These are phyloP conservation scores for Exophiala mesophila DNA, from an alignment of 2,329 filamentous ascomycete genomes.

Conservation along the genomic window DNA sequence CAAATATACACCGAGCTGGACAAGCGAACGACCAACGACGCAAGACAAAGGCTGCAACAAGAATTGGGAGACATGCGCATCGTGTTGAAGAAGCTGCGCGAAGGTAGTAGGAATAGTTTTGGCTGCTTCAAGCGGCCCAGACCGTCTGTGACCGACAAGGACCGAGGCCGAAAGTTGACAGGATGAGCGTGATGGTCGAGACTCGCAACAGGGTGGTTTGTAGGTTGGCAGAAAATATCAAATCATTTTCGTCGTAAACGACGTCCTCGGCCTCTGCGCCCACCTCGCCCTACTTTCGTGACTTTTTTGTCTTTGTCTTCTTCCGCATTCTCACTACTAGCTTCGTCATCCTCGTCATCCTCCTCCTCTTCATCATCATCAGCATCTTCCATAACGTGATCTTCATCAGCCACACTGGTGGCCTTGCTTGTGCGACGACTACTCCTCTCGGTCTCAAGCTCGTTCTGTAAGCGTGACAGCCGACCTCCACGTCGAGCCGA, in stretches of 20 bases:
- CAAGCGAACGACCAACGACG: slow-evolving; percentile 80
- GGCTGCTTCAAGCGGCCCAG: slow-evolving; percentile 71
- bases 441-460: slow-evolving; percentile 32
- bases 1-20: slow-evolving; percentile 92
- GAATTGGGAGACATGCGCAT: slow-evolving; percentile 87
- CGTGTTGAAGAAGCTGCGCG: slow-evolving; percentile 76
- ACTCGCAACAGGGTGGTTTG: too few relatives aligned
- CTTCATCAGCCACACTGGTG: slow-evolving; percentile 34
- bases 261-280: slow-evolving; percentile 46
- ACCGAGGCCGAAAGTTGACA: slow-evolving; percentile 10
- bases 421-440: slow-evolving; percentile 28
- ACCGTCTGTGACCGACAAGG: slow-evolving; percentile 24
- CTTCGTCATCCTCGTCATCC: slow-evolving; percentile 32
- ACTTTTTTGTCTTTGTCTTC: slow-evolving; percentile 34
- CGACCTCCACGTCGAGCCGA: slow-evolving; percentile 29
- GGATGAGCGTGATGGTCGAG: not conserved
- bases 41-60: slow-evolving; percentile 70
- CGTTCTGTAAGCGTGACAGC: slow-evolving; percentile 37
- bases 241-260: slow-evolving; percentile 42
- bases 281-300: slow-evolving; percentile 39
- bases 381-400: slow-evolving; percentile 27
- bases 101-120: slow-evolving; percentile 80
- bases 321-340: slow-evolving; percentile 35
- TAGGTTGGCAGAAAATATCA: not conserved
- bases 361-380: slow-evolving; percentile 39